Conservation (phyloP, 495 filamentous ascomycete species). For the Penicilliopsis zonata region DNA sequence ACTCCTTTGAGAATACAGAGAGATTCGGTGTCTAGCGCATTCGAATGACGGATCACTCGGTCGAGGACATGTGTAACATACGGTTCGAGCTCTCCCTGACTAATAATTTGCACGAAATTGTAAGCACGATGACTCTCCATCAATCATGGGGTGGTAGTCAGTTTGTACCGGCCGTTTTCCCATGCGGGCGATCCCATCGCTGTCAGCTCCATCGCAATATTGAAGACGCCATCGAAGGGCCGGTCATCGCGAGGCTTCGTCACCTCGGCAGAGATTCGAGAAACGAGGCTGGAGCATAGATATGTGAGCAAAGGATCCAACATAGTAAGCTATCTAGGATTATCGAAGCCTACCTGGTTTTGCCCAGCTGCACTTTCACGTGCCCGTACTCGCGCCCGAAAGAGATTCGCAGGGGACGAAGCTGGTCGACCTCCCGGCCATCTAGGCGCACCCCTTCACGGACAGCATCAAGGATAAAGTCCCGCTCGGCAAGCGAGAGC, state of each 20-base stretch:
- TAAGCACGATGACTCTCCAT: slow-evolving; percentile 8
- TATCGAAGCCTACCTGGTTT: slow-evolving; percentile 55
- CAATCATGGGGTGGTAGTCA: background rate
- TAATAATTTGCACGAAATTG: slow-evolving; percentile 13
- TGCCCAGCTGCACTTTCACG: slow-evolving; percentile 79
- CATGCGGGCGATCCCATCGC: slow-evolving; percentile 90
- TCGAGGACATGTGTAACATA: slow-evolving; percentile 81
- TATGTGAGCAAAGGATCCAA: slow-evolving; percentile 4
- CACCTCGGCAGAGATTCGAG: slow-evolving; percentile 78
- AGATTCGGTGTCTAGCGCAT: slow-evolving; percentile 86
- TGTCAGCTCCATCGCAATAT: slow-evolving; percentile 76
- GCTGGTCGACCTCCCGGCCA: slow-evolving; percentile 65
- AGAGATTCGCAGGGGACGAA: slow-evolving; percentile 59
- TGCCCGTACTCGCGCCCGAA: slow-evolving; percentile 90
- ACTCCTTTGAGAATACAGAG: slow-evolving; percentile 83
- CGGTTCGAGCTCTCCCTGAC: slow-evolving; percentile 66
- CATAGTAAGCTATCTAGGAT: background rate
- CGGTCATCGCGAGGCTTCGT: slow-evolving; percentile 74
- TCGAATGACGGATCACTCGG: slow-evolving; percentile 82
- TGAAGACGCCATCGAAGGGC: slow-evolving; percentile 89
- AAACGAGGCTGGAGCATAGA: slow-evolving; percentile 50
- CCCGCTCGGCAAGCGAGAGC: slow-evolving; percentile 65
- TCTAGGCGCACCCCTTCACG: slow-evolving; percentile 70
- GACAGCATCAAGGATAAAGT: slow-evolving; percentile 65
- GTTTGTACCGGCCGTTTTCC: slow-evolving; percentile 63